Evolutionary conservation across 2,329 filamentous ascomycete genomes (phyloP).

Genomic region (Colletotrichum tamarilloi): DNA sequence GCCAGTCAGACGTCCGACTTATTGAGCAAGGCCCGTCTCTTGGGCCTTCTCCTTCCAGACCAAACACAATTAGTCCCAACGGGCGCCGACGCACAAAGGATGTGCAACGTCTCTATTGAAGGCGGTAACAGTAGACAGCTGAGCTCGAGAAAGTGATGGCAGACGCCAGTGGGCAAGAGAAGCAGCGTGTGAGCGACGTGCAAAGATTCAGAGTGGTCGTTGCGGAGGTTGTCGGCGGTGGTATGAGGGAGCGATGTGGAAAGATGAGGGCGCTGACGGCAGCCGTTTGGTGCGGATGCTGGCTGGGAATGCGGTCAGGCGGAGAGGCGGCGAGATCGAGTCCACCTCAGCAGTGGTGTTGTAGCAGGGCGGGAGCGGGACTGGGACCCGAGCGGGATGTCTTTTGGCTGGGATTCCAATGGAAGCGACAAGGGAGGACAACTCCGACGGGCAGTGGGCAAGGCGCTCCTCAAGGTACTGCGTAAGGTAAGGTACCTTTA

Average conservation of each 20-base stretch:
- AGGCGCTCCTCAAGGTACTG: too few relatives aligned
- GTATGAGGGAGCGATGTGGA: conserved; percentile 6
- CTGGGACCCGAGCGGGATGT: conserved; percentile 31
- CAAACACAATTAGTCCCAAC: conserved; percentile 4
- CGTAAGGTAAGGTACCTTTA: too few relatives aligned
- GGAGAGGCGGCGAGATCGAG: conserved; percentile 18
- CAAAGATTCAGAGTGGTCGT: neutral
- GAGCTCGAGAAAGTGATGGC: neutral
- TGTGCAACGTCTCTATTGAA: conserved; percentile 13
- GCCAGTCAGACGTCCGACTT: neutral
- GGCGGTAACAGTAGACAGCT: neutral
- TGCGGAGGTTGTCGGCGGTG: neutral
- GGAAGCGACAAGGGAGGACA: neutral
- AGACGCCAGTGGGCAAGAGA: neutral
- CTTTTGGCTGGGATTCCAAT: conserved; percentile 30
- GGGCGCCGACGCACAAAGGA: conserved; percentile 7
- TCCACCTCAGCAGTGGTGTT: conserved; percentile 23
- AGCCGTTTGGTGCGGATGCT: conserved; percentile 1
- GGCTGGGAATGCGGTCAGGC: conserved; percentile 31
- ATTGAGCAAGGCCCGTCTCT: conserved; percentile 6
- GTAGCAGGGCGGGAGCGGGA: conserved; percentile 33
- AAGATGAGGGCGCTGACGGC: conserved; percentile 1
- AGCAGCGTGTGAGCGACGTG: neutral
- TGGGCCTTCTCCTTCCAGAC: neutral
- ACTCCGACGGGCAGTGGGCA: too few relatives aligned